phyloP scores from a whole-genome alignment of 805 yeast genomes.

The Ogataea sp. region DNA sequence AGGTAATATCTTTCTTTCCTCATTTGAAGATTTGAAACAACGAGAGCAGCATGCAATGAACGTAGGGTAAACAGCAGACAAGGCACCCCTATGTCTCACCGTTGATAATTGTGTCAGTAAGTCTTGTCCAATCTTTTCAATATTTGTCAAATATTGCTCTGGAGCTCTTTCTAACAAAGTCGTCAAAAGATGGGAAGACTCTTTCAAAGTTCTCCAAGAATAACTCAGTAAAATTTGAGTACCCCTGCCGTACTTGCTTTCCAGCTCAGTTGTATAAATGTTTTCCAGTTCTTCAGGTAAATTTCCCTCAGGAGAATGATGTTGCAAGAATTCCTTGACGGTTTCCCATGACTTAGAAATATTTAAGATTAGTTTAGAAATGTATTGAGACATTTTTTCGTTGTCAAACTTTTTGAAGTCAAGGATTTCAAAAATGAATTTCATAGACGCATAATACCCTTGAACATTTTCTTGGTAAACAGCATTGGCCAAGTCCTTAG shows the following conservation, averaged over 20 bases:
- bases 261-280: conserved; percentile 24
- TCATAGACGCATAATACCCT: conserved; percentile 60
- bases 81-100: conserved; percentile 87
- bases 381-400: background rate
- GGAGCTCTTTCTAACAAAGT: conserved; percentile 28
- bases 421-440: conserved; percentile 24
- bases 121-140: conserved; percentile 39
- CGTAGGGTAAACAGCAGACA: conserved; percentile 80
- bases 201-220: conserved; percentile 80
- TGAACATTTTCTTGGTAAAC: conserved; percentile 48
- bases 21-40: conserved; percentile 29
- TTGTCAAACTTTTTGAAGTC: conserved; percentile 6
- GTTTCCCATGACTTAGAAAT: conserved; percentile 31
- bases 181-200: conserved; percentile 49
- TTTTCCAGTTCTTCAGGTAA: conserved; percentile 38
- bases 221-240: conserved; percentile 50
- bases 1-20: conserved; percentile 32
- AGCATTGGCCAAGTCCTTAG: conserved; percentile 30
- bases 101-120: conserved; percentile 60
- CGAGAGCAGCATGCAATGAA: conserved; percentile 57
- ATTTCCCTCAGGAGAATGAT: conserved; percentile 67
- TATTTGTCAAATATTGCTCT: conserved; percentile 15
- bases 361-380: conserved; percentile 5
- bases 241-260: conserved; percentile 25
- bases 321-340: conserved; percentile 42